Percentiles rank a stretch among this genome's conserved stretches.
Evolutionary conservation across 2,329 filamentous ascomycete species (phyloP).

Genomic region (Fusarium caatingaense): DNA sequence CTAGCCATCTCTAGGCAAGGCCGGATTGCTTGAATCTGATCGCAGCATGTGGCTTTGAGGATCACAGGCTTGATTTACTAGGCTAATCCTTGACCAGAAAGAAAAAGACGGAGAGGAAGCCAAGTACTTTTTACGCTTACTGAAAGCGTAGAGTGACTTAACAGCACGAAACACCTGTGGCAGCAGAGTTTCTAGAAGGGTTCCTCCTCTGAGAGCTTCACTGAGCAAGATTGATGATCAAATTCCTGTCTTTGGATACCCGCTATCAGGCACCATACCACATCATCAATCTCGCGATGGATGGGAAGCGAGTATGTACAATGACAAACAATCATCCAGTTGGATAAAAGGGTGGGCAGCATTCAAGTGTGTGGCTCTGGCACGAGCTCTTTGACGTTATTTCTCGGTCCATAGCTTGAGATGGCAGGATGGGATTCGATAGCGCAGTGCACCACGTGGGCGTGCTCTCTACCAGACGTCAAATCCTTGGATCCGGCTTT

Average conservation of each 20-base stretch:
- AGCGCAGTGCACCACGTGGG: slow-evolving; percentile 40
- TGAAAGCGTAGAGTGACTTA: slow-evolving; percentile 17
- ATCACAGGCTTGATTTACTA: slow-evolving; percentile 41
- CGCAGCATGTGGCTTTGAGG: slow-evolving; percentile 45
- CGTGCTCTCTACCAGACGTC: slow-evolving; percentile 28
- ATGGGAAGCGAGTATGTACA: background rate
- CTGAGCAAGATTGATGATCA: slow-evolving; percentile 14
- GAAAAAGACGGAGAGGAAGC: background rate
- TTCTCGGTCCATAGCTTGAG: slow-evolving; percentile 29
- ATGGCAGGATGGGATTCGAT: slow-evolving; percentile 27
- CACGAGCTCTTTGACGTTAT: slow-evolving; percentile 27
- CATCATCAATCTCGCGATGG: slow-evolving; percentile 1
- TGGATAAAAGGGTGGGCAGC: slow-evolving; percentile 19
- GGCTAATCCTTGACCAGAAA: slow-evolving; percentile 38
- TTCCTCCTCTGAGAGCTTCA: slow-evolving; percentile 28
- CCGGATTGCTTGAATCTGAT: slow-evolving; percentile 43
- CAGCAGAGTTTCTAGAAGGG: slow-evolving; percentile 36
- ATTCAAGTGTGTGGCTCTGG: slow-evolving; percentile 17
- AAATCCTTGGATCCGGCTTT: slow-evolving; percentile 25
- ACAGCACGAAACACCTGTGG: background rate
- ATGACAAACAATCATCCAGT: slow-evolving; percentile 46
- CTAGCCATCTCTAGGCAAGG: slow-evolving; percentile 38
- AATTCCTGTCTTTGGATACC: slow-evolving; percentile 10
- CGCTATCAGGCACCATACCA: slow-evolving; percentile 5
- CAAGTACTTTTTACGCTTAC: slow-evolving; percentile 12